A percentile compares a stretch with the other conserved stretches of the same genome.
Conservation (phyloP, 1,284 basidiomycete species). For the Naganishia albida region DNA sequence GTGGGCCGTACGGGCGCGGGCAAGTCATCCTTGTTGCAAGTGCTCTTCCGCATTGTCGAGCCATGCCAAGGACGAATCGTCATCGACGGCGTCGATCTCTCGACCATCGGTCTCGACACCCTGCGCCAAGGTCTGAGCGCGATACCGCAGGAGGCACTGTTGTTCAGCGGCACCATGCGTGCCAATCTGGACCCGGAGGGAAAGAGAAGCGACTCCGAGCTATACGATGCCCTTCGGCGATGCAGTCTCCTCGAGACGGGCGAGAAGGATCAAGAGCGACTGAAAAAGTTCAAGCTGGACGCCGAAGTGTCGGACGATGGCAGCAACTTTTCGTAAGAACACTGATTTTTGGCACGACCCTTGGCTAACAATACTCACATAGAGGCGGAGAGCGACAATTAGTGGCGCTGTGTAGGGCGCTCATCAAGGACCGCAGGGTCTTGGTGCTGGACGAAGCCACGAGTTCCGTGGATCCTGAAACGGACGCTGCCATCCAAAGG, state of each 20-base stretch:
- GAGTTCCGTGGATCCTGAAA: constrained; percentile 64
- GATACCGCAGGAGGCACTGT: constrained; percentile 56
- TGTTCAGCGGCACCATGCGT: constrained; percentile 45
- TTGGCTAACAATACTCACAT: constrained; percentile 71
- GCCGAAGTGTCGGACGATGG: constrained; percentile 43
- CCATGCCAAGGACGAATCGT: constrained; percentile 59
- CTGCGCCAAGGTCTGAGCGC: constrained; percentile 65
- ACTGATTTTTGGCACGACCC: constrained; percentile 58
- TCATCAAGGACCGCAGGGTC: constrained; percentile 69
- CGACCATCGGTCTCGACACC: constrained; percentile 62
- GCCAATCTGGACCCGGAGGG: constrained; percentile 57
- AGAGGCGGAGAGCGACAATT: constrained; percentile 60
- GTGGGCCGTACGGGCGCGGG: constrained; percentile 71
- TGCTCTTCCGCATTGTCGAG: constrained; percentile 71
- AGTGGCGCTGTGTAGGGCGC: constrained; percentile 67
- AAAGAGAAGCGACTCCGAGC: constrained; percentile 59
- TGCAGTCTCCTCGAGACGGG: constrained; percentile 57
- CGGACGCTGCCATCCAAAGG: constrained; percentile 70
- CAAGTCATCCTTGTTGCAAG: constrained; percentile 61
- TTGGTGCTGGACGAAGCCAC: constrained; percentile 62
- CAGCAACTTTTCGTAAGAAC: constrained; percentile 35
- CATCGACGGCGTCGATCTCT: constrained; percentile 65
- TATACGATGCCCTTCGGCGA: constrained; percentile 58
- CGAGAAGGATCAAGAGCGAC: constrained; percentile 41
- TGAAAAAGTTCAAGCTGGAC: constrained; percentile 67